Conservation (phyloP, 1,139 yeast genomes). For the Suhomyces kunorum region DNA sequence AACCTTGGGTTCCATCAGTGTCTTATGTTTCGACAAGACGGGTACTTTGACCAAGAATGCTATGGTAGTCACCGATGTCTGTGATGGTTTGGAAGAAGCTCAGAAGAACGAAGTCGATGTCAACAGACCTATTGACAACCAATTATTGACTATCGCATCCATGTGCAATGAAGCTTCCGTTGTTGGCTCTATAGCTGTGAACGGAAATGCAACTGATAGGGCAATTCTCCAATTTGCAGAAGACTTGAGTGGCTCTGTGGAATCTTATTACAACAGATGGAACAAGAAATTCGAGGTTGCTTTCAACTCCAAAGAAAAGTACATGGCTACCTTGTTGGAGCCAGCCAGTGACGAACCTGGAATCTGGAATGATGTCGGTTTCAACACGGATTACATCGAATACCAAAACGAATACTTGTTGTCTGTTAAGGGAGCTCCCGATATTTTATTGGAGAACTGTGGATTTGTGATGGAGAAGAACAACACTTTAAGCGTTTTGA, state of each 20-base stretch:
- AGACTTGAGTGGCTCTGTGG: conserved; percentile 17
- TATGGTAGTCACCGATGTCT: conserved; percentile 32
- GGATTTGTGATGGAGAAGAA: conserved; percentile 22
- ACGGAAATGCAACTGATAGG: conserved; percentile 53
- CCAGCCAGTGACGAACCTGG: conserved; percentile 14
- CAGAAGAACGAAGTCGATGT: conserved; percentile 15
- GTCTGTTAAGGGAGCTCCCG: conserved; percentile 54
- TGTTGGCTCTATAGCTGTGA: conserved; percentile 27
- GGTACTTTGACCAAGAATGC: conserved; percentile 39
- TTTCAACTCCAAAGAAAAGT: conserved; percentile 52
- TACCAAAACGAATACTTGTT: conserved; percentile 23
- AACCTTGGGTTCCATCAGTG: conserved; percentile 38
- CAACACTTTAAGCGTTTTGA: conserved; percentile 16
- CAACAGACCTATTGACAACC: conserved; percentile 12
- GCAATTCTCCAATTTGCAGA: conserved; percentile 44
- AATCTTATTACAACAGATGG: conserved; percentile 21
- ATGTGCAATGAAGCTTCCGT: conserved; percentile 46
- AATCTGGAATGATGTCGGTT: conserved; percentile 17
- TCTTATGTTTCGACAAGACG: conserved; percentile 38
- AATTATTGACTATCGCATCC: conserved; percentile 29
- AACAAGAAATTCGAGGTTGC: conserved; percentile 34
- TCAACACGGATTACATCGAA: conserved; percentile 12
- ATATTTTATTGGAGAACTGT: conserved; percentile 41
- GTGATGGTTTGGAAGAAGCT: conserved; percentile 22
- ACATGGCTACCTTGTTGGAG: conserved; percentile 41